Evolutionary conservation across 495 filamentous ascomycete genomes (phyloP).

Genomic region (Podospora appendiculata): DNA sequence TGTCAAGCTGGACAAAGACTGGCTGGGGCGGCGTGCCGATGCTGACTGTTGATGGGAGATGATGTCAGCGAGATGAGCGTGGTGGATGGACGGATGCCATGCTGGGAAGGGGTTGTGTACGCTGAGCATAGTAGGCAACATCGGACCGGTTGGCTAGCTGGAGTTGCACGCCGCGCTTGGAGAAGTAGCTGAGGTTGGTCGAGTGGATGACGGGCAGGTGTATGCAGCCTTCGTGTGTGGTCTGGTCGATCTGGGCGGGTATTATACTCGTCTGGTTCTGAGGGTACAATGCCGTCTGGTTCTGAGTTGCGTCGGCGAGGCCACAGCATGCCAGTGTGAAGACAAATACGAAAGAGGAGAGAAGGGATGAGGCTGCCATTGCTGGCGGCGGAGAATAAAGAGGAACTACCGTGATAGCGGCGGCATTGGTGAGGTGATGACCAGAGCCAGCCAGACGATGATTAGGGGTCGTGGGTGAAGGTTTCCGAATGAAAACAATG

Average conservation of each 20-base stretch:
- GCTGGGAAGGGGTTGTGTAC: conserved; percentile 13
- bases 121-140: conserved; percentile 41
- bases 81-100: no score
- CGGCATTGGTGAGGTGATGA: conserved; percentile 19
- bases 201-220: conserved; percentile 41
- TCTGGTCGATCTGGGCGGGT: not conserved
- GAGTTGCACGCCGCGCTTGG: conserved; percentile 32
- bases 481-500: no score
- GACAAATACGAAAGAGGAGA: conserved; percentile 21
- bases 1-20: conserved; percentile 41
- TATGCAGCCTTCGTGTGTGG: conserved; percentile 25
- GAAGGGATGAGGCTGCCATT: conserved; percentile 30
- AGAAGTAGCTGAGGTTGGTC: conserved; percentile 32
- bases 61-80: no score
- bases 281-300: not conserved
- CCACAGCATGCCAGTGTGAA: conserved; percentile 17
- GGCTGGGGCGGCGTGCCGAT: conserved; percentile 40
- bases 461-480: no score
- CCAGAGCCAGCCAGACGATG: not conserved
- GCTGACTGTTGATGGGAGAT: conserved; percentile 23
- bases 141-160: conserved; percentile 40
- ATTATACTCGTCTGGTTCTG: conserved; percentile 1
- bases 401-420: conserved; percentile 14
- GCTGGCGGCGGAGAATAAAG: conserved; percentile 17
- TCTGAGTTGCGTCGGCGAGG: conserved; percentile 13